A percentile compares a stretch with the other conserved stretches of the same genome.
Evolutionary conservation across 148 eudicot species (phyloP).

Genomic region (Amaranthus cruentus): DNA sequence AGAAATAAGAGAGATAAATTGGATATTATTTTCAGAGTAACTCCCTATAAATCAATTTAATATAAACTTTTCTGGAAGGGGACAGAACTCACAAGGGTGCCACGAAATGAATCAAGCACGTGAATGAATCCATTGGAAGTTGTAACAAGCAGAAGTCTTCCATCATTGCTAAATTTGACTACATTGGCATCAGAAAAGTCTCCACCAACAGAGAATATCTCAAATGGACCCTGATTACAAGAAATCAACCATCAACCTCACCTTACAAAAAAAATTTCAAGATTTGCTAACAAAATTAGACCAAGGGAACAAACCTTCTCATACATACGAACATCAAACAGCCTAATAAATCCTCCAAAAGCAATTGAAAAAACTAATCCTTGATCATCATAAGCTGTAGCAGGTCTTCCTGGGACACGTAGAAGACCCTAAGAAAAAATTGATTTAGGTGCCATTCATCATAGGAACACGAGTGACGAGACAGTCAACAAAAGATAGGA

Average conservation of each 20-base stretch:
- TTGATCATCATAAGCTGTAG: slow-evolving; percentile 95
- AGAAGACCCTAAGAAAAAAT: slow-evolving; percentile 62
- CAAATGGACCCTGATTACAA: slow-evolving; percentile 79
- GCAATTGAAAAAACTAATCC: slow-evolving; percentile 94
- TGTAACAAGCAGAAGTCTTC: slow-evolving; percentile 84
- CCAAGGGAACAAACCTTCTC: slow-evolving; percentile 59
- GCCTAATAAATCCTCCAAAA: slow-evolving; percentile 79
- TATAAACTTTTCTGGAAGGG: neutral
- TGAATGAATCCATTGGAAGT: slow-evolving; percentile 78
- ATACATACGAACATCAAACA: slow-evolving; percentile 89
- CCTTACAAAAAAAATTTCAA: neutral
- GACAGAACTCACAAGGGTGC: slow-evolving; percentile 65
- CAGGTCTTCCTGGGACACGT: slow-evolving; percentile 94
- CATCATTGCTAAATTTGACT: slow-evolving; percentile 90
- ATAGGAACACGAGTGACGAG: neutral
- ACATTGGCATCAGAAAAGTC: slow-evolving; percentile 88
- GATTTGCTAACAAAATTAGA: neutral
- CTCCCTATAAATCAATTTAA: neutral
- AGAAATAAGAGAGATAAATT: slow-evolving; percentile 14
- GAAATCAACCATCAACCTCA: slow-evolving; percentile 6
- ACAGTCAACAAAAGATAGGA: neutral
- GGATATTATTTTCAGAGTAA: neutral
- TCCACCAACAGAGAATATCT: slow-evolving; percentile 73
- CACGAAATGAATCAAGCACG: slow-evolving; percentile 89
- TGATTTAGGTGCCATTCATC: neutral